Conservation (phyloP, 2,329 filamentous ascomycete species). For the Pestalotiopsis sp. region DNA sequence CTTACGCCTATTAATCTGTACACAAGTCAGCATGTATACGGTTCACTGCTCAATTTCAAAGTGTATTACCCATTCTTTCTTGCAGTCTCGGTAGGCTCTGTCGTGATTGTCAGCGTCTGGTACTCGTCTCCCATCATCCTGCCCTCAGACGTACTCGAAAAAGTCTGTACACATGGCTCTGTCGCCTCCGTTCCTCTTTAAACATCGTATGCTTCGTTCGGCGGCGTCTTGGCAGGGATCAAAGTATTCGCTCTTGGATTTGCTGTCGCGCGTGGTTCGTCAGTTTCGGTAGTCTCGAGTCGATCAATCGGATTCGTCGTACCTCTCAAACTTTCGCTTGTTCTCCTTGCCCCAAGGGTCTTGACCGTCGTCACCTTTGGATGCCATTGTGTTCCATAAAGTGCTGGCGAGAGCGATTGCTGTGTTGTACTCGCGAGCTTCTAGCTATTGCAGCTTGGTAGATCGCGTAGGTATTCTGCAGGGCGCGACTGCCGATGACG, state of each 20-base stretch:
- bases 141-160: conserved; percentile 74
- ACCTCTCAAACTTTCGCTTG: conserved; percentile 68
- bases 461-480: not conserved
- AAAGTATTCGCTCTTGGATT: conserved; percentile 85
- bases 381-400: conserved; percentile 26
- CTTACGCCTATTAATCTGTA: conserved; percentile 36
- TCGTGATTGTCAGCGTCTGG: conserved; percentile 16
- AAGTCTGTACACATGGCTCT: conserved; percentile 91
- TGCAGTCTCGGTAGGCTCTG: conserved; percentile 92
- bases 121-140: not conserved
- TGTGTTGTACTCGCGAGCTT: not conserved
- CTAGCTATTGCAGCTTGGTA: not conserved
- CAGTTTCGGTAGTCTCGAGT: not conserved
- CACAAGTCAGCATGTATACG: not conserved
- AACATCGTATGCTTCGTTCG: conserved; percentile 79
- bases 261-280: conserved; percentile 54
- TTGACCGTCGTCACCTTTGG: conserved; percentile 19
- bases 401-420: not conserved
- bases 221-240: conserved; percentile 97
- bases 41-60: not conserved
- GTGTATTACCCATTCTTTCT: conserved; percentile 82
- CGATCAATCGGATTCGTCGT: conserved; percentile 27
- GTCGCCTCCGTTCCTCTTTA: conserved; percentile 87
- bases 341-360: conserved; percentile 61
- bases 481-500: too few species aligned